These are phyloP conservation scores for Suillus clintonianus DNA, from an alignment of 768 basidiomycete species.

Conservation along the genomic window DNA sequence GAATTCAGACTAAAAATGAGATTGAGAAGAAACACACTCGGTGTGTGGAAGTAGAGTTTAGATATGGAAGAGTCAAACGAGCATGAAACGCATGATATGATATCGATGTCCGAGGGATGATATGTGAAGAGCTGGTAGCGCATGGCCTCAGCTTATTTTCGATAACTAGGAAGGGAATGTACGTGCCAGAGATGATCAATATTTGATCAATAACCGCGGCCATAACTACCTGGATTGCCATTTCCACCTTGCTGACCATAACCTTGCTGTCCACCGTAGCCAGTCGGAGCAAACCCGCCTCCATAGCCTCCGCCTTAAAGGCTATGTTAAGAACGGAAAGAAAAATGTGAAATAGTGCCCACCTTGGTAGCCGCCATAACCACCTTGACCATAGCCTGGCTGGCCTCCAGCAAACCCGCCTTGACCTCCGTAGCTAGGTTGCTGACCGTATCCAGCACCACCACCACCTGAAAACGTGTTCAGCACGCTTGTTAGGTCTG, in stretches of 20 bases:
- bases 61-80: not conserved
- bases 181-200: not conserved
- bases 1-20: slow-evolving; percentile 7
- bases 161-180: slow-evolving; percentile 2
- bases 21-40: slow-evolving; percentile 3
- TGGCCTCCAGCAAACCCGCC: slow-evolving; percentile 33
- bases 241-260: slow-evolving; percentile 23
- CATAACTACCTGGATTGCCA: slow-evolving; percentile 34
- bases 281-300: slow-evolving; percentile 6
- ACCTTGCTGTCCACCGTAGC: slow-evolving; percentile 24
- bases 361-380: slow-evolving; percentile 26
- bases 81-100: not conserved
- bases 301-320: slow-evolving; percentile 23
- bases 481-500: slow-evolving; percentile 6
- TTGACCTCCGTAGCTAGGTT: slow-evolving; percentile 23
- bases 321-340: slow-evolving; percentile 15
- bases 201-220: not conserved
- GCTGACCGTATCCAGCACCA: slow-evolving; percentile 24
- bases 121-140: not conserved
- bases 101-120: not conserved
- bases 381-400: slow-evolving; percentile 22
- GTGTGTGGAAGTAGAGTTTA: not conserved
- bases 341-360: slow-evolving; percentile 10
- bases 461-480: slow-evolving; percentile 22
- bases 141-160: not conserved